Conservation (phyloP, 2,329 filamentous ascomycete species). For the Aspergillus sp. region DNA sequence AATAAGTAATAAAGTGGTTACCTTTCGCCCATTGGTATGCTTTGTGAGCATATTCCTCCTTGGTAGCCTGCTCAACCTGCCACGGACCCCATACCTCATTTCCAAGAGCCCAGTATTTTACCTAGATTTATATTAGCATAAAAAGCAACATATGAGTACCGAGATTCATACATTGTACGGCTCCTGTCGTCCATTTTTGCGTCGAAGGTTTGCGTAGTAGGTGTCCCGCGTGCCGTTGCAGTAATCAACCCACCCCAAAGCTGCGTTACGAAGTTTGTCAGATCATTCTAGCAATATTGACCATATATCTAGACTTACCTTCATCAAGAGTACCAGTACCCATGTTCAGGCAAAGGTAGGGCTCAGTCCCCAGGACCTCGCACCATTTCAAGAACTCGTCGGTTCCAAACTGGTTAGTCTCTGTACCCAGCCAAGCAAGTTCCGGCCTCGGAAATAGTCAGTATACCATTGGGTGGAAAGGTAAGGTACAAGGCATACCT, state of each 20-base stretch:
- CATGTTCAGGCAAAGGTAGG: slow-evolving; percentile 78
- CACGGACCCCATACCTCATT: slow-evolving; percentile 67
- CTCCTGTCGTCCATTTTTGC: slow-evolving; percentile 71
- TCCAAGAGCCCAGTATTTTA: slow-evolving; percentile 84
- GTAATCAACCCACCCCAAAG: slow-evolving; percentile 79
- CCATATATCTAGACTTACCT: slow-evolving; percentile 36
- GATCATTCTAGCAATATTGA: background rate
- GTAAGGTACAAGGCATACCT: slow-evolving; percentile 36
- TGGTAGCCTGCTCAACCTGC: slow-evolving; percentile 61
- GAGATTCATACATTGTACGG: slow-evolving; percentile 62
- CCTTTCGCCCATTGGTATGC: slow-evolving; percentile 61
- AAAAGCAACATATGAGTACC: background rate
- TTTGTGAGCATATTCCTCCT: slow-evolving; percentile 59
- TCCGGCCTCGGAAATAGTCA: slow-evolving; percentile 56
- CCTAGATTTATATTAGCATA: slow-evolving; percentile 26
- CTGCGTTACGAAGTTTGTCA: slow-evolving; percentile 30
- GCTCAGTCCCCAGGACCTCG: slow-evolving; percentile 69
- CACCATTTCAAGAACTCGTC: slow-evolving; percentile 88
- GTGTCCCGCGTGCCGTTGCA: slow-evolving; percentile 78
- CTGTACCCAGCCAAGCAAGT: slow-evolving; percentile 74
- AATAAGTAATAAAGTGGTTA: slow-evolving; percentile 6
- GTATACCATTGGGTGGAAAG: background rate
- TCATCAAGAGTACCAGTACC: slow-evolving; percentile 67
- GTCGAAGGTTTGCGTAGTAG: slow-evolving; percentile 77
- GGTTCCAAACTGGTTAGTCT: slow-evolving; percentile 78